Conservation (phyloP, 176 grass and related monocot genomes). For the Olyra latifolia region DNA sequence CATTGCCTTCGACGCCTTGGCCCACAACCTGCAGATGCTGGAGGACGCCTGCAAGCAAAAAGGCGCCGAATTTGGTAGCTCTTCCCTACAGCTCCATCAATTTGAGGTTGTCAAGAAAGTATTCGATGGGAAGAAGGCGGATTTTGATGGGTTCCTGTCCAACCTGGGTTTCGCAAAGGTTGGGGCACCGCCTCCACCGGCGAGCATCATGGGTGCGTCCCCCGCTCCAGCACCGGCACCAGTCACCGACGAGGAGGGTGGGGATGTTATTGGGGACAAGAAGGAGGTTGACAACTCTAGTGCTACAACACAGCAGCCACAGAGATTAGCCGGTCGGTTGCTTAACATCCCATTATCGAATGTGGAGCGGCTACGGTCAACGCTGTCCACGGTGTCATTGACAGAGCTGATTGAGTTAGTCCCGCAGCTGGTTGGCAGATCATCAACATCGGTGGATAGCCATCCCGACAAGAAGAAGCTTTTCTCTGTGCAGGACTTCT, state of each 20-base stretch:
- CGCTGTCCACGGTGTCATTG: constrained; percentile 69
- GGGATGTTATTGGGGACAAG: constrained; percentile 30
- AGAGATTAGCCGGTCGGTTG: constrained; percentile 55
- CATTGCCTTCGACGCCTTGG: constrained; percentile 66
- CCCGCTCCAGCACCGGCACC: constrained; percentile 18
- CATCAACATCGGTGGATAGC: constrained; percentile 32
- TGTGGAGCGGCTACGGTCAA: constrained; percentile 84
- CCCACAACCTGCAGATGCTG: constrained; percentile 59
- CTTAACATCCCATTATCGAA: constrained; percentile 83
- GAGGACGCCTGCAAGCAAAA: constrained; percentile 47
- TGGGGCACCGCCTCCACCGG: constrained; percentile 3
- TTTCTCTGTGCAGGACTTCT: constrained; percentile 97
- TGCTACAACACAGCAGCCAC: constrained; percentile 24
- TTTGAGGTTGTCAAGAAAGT: constrained; percentile 51
- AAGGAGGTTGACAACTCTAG: constrained; percentile 36
- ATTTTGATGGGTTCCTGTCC: constrained; percentile 87
- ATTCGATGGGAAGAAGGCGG: constrained; percentile 66
- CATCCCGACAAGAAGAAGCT: constrained; percentile 98
- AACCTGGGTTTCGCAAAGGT: constrained; percentile 78
- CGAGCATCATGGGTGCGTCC: constrained; percentile 34
- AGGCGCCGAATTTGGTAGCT: constrained; percentile 21
- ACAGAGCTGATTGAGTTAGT: constrained; percentile 72
- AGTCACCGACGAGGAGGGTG: constrained; percentile 15
- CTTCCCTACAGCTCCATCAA: constrained; percentile 27
- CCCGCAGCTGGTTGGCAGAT: constrained; percentile 67